Evolutionary conservation across 306 rosid species (phyloP).

Genomic region (Erythrophleum fordii): DNA sequence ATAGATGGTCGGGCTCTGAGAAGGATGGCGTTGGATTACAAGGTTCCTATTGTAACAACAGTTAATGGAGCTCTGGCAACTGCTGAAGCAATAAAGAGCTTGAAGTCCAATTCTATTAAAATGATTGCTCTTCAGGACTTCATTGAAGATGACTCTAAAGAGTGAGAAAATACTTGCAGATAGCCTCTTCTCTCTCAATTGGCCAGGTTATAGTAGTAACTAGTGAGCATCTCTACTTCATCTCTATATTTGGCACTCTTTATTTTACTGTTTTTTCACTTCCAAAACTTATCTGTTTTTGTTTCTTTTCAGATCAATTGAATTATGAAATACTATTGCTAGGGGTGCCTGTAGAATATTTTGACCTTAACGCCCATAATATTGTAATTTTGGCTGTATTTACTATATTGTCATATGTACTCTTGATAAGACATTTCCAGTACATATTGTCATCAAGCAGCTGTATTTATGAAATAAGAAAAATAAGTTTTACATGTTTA

Average conservation of each 20-base stretch:
- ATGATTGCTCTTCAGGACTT: conserved; percentile 99
- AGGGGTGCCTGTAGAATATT: not conserved
- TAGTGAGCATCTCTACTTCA: conserved; percentile 48
- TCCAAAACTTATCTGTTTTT: not conserved
- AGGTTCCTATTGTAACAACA: conserved; percentile 91
- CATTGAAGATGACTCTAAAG: conserved; percentile 43
- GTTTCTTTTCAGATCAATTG: not conserved
- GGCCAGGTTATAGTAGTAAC: conserved; percentile 44
- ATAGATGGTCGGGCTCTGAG: conserved; percentile 89
- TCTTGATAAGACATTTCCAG: not conserved
- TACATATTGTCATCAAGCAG: not conserved
- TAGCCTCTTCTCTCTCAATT: conserved; percentile 44
- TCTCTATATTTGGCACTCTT: conserved; percentile 12
- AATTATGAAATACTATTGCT: not conserved
- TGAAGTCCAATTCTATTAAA: conserved; percentile 65
- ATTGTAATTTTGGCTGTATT: conserved; percentile 4
- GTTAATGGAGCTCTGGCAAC: conserved; percentile 95
- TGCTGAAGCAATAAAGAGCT: conserved; percentile 87
- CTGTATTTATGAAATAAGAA: not conserved
- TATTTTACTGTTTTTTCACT: not conserved
- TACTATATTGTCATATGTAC: not conserved
- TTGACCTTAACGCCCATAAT: not conserved
- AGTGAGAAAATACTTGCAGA: conserved; percentile 48
- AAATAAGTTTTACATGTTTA: not conserved
- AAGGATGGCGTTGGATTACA: conserved; percentile 88